Conservation (phyloP, 371 early-diverging fungal species). For the Cokeromyces recurvatus region DNA sequence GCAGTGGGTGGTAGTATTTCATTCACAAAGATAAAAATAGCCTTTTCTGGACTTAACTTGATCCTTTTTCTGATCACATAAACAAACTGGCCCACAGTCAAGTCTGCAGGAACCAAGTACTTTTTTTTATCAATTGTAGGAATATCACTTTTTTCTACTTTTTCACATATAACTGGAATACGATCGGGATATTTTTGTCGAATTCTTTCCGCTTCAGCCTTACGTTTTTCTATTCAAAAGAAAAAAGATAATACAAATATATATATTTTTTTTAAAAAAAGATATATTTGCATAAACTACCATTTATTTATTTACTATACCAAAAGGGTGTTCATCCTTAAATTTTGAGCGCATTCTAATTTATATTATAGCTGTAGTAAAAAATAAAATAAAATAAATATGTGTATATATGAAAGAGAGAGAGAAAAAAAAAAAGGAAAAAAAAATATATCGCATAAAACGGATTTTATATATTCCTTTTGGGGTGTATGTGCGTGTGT, state of each 20-base stretch:
- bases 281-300: neutral
- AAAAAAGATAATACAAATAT: too few relatives aligned
- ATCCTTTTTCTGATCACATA: constrained; percentile 94
- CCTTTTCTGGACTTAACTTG: constrained; percentile 92
- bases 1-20: constrained; percentile 90
- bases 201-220: constrained; percentile 94
- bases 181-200: constrained; percentile 96
- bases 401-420: neutral
- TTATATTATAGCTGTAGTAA: neutral
- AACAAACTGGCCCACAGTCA: constrained; percentile 97
- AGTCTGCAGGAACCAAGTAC: constrained; percentile 94
- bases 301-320: constrained; percentile 50
- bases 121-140: constrained; percentile 97
- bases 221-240: constrained; percentile 82
- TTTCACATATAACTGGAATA: constrained; percentile 95
- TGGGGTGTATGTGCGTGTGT: too few relatives aligned
- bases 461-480: neutral
- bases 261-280: neutral
- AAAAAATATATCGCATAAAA: neutral
- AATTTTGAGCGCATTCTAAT: constrained; percentile 84
- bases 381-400: neutral
- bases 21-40: constrained; percentile 97
- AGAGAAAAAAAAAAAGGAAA: neutral
- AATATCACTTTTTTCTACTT: constrained; percentile 94
- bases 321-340: constrained; percentile 95